Conservation (phyloP, 805 yeast species). For the Metschnikowia cubensis region DNA sequence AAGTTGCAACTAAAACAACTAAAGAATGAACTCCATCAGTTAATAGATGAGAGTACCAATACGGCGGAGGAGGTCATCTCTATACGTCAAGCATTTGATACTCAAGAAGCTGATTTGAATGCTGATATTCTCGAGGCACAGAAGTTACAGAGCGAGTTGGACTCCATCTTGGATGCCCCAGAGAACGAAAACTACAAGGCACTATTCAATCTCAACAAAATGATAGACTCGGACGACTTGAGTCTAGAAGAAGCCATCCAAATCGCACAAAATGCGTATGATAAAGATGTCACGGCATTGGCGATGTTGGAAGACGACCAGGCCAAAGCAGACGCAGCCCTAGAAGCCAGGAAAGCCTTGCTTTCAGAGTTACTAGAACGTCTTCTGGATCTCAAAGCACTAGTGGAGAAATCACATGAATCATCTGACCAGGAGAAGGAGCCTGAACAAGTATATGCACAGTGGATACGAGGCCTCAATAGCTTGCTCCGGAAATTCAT, state of each 20-base stretch:
- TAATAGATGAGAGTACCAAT: constrained; percentile 27
- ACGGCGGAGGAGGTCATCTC: constrained; percentile 25
- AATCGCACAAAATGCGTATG: constrained; percentile 12
- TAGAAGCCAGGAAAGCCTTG: neutral
- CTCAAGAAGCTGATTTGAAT: constrained; percentile 25
- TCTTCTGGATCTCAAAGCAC: constrained; percentile 4
- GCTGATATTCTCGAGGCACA: constrained; percentile 22
- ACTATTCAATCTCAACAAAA: constrained; percentile 12
- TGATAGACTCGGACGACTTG: constrained; percentile 15
- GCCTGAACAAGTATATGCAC: constrained; percentile 17
- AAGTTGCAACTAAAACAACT: constrained; percentile 24
- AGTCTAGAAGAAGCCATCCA: constrained; percentile 14
- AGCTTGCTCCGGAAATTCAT: constrained; percentile 10
- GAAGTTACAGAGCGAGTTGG: constrained; percentile 18
- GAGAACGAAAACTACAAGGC: constrained; percentile 15
- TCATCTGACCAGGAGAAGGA: constrained; percentile 5
- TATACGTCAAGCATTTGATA: constrained; percentile 22
- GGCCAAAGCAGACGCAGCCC: constrained; percentile 4
- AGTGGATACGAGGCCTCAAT: constrained; percentile 15
- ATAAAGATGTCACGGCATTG: constrained; percentile 7
- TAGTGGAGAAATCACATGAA: constrained; percentile 1
- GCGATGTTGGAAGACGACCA: constrained; percentile 6
- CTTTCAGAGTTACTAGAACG: constrained; percentile 5
- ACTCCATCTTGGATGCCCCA: constrained; percentile 9
- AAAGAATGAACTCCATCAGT: constrained; percentile 23